Base-by-base conservation (phyloP, 2,329 filamentous ascomycete species). In the Lachnellula arida region DNA sequence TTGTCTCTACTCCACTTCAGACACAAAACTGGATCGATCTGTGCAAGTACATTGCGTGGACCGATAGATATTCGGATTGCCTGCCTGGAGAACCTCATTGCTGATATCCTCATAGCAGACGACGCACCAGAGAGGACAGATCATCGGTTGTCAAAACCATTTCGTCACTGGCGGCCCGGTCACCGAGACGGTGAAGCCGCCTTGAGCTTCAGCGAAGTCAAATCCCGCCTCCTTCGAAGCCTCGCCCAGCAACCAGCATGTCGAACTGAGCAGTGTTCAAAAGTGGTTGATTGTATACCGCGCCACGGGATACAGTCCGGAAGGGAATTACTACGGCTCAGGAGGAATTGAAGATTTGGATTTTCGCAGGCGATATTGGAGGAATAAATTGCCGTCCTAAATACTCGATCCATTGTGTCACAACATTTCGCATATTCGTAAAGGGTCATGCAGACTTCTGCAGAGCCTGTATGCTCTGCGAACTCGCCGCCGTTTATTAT, bases 401-500 rank as follows among this genome's bases (percentile, higher is more conserved):
- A 5, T 28, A 17, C 22, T 22, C 11, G 14, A 15, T 28, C 14
- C 40, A 46, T 28, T 47, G 46, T 40, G 28, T 23, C 37, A 39
- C 37, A 52, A 48, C 34, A 51, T 44, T n/a, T n/a, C 23, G 53
- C 34, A 52, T 19, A 51, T 49, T 46, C 32, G 46, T 47, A 54
- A 53, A 52, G 46, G 60, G 62, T 54, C 55, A 68, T 68, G 66
- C 63, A 62, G 60, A 56, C 59, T 54, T 63, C 63, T 46, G 46
- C 56, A 57, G 64, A 68, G 53, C 37, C 62, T 58, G 43, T 62
- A 55, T 66, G 60, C 59, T 65, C 66, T 58, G 65, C 63, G 60
- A 67, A 56, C 58, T 67, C 67, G 52, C 68, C 69, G 56, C 67
- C 68, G 25, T 69, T 70, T 54, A 64, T 69, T 52, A 52, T 72